Evolutionary conservation across 495 filamentous ascomycete species (phyloP).

Genomic region (Penicillium herquei): DNA sequence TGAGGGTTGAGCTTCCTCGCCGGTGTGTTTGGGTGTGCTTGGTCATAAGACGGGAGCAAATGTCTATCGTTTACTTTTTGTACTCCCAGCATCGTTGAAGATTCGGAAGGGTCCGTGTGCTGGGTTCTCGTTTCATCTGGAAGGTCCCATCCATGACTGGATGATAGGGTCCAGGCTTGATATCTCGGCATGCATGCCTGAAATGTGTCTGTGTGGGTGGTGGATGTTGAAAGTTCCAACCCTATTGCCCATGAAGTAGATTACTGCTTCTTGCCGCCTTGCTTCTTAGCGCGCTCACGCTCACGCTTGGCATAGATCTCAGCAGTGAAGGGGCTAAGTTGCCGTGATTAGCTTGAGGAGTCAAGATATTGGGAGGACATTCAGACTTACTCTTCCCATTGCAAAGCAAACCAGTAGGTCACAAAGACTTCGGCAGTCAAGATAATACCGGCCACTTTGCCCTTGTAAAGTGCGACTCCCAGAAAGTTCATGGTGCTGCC

Average conservation of each 20-base stretch:
- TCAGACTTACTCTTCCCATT: constrained; percentile 76
- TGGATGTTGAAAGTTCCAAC: constrained; percentile 40
- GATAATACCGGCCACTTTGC: constrained; percentile 82
- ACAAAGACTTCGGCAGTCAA: constrained; percentile 73
- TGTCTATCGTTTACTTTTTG: constrained; percentile 25
- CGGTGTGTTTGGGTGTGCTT: not conserved
- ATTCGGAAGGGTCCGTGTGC: constrained; percentile 22
- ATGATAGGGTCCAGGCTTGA: not conserved
- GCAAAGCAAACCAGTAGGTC: constrained; percentile 78
- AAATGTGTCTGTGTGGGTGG: constrained; percentile 19
- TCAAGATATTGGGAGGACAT: not conserved
- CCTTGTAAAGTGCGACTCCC: constrained; percentile 82
- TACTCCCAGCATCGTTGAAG: constrained; percentile 31
- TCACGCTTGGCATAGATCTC: constrained; percentile 90
- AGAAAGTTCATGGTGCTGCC: constrained; percentile 90
- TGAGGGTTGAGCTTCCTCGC: not conserved
- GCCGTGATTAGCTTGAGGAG: constrained; percentile 15
- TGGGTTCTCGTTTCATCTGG: constrained; percentile 4
- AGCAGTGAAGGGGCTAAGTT: constrained; percentile 78
- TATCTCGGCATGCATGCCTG: constrained; percentile 5
- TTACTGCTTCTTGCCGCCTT: constrained; percentile 43
- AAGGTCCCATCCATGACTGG: constrained; percentile 2
- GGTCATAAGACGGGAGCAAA: not conserved
- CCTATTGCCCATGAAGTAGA: constrained; percentile 14
- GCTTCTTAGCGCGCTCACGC: constrained; percentile 45